Evolutionary conservation across 108 stramenopile species (phyloP), one percentile per base, ranked within the genome.

Genomic region (Stephanodiscus minutulus): DNA sequence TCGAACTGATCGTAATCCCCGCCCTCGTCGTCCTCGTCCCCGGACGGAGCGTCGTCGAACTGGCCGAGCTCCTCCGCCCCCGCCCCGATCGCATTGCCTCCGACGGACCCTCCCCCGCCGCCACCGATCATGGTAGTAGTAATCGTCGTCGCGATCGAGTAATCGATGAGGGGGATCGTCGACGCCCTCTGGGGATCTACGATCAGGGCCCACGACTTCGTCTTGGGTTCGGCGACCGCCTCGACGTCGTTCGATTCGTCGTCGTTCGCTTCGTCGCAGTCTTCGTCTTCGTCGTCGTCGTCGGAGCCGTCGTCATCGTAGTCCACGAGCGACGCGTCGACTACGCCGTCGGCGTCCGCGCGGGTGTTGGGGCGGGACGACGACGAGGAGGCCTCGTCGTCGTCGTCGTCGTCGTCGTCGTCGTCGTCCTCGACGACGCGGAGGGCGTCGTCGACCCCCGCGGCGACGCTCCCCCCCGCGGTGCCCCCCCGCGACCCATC

Each of bases 161-260:
- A 56, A 18, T 61, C 36, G 1, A 65, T 52, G 7, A 41, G 43
- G 22, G 66, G 56, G 0, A 27, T 21, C 35, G 50, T 29, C 12
- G 82, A 72, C 22, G 72, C 80, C 1, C 43, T 58, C 5, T 20
- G 39, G 4, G 88, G 85, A 79, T 90, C 84, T 8, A 87, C 85
- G 13, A 90, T 35, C 27, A 36, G 76, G n/a, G 88, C 88, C 88
- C 88, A 90, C 13, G 85, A 71, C 49, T 70, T 79, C 25, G 74
- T 54, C 20, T 67, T n/a, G 31, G 31, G 3, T 2, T 33, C 31
- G 31, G 11, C 39, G 39, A 8, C 39, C 39, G 39, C 9, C 39
- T 39, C 35, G 35, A 3, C 5, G 35, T 35, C 3, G 22, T 64
- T 57, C 37, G 49, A 53, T 53, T 53, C 52, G 52, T 53, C 20